These are phyloP conservation scores for Lactarius sp. DNA, from an alignment of 768 basidiomycete genomes.

Conservation along the genomic window DNA sequence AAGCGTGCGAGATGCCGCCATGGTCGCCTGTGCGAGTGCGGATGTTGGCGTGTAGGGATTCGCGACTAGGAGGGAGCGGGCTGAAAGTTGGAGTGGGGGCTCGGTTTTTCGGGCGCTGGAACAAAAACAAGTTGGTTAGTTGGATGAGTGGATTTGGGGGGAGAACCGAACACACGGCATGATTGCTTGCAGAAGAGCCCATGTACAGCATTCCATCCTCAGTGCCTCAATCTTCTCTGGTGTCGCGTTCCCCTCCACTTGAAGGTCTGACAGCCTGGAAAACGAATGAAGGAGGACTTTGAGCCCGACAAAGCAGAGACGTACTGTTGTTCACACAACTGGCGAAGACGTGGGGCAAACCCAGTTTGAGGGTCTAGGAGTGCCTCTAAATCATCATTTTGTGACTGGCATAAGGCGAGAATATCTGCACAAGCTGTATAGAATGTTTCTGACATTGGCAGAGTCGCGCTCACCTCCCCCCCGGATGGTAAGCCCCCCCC, in stretches of 20 bases:
- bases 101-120: too few species aligned
- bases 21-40: too few species aligned
- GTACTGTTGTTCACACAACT: slow-evolving; percentile 54
- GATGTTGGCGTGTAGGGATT: too few species aligned
- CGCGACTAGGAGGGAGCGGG: too few species aligned
- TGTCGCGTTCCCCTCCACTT: slow-evolving; percentile 41
- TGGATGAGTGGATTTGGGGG: too few species aligned
- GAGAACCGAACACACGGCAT: slow-evolving; percentile 71
- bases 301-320: slow-evolving; percentile 26
- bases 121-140: too few species aligned
- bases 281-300: too few species aligned
- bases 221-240: slow-evolving; percentile 57
- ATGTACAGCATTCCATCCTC: slow-evolving; percentile 74
- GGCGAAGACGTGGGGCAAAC: slow-evolving; percentile 60
- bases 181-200: slow-evolving; percentile 73
- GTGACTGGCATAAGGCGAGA: slow-evolving; percentile 51
- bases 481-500: too few species aligned
- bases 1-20: too few species aligned
- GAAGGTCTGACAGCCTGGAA: slow-evolving; percentile 49
- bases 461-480: too few species aligned
- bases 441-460: slow-evolving; percentile 46
- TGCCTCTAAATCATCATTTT: slow-evolving; percentile 49
- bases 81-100: too few species aligned
- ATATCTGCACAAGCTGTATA: slow-evolving; percentile 68
- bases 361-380: slow-evolving; percentile 63